Evolutionary conservation across 2,329 filamentous ascomycete genomes (phyloP).

Genomic region (Hypocreales sp.): DNA sequence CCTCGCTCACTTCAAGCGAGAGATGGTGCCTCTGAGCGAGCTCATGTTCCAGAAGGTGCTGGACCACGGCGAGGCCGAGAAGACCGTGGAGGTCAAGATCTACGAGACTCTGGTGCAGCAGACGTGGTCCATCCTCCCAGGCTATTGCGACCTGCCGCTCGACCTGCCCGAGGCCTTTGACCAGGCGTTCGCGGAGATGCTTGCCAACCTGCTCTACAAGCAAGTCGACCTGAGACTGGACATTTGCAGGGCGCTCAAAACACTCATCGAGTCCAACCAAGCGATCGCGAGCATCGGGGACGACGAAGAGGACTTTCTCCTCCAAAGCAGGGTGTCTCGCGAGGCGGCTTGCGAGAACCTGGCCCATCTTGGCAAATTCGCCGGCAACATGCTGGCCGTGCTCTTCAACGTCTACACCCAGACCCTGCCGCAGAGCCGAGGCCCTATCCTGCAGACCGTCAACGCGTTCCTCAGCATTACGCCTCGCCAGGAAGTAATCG

Average conservation of each 20-base stretch:
- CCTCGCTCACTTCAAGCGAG: slow-evolving; percentile 67
- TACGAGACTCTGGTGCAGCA: slow-evolving; percentile 94
- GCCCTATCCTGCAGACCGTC: slow-evolving; percentile 83
- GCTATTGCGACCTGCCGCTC: slow-evolving; percentile 84
- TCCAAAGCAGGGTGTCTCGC: slow-evolving; percentile 66
- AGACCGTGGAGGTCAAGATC: slow-evolving; percentile 94
- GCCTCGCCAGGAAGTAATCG: slow-evolving; percentile 59
- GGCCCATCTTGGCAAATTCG: slow-evolving; percentile 60
- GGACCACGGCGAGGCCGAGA: slow-evolving; percentile 66
- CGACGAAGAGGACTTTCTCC: slow-evolving; percentile 54
- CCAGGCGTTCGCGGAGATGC: slow-evolving; percentile 72
- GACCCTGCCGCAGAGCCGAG: slow-evolving; percentile 82
- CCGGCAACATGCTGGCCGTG: slow-evolving; percentile 83
- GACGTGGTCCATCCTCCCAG: slow-evolving; percentile 84
- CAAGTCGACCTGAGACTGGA: slow-evolving; percentile 78
- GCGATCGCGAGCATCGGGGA: slow-evolving; percentile 56
- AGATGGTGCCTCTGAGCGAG: slow-evolving; percentile 82
- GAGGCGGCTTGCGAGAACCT: slow-evolving; percentile 65
- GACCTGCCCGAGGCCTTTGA: slow-evolving; percentile 69
- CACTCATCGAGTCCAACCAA: slow-evolving; percentile 83
- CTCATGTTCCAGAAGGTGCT: slow-evolving; percentile 78
- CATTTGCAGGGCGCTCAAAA: slow-evolving; percentile 74
- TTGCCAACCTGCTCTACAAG: slow-evolving; percentile 85
- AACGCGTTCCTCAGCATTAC: slow-evolving; percentile 89
- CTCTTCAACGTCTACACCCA: slow-evolving; percentile 99